Base-by-base conservation (phyloP, 1,139 yeast genomes). In the Spathaspora sp. region DNA sequence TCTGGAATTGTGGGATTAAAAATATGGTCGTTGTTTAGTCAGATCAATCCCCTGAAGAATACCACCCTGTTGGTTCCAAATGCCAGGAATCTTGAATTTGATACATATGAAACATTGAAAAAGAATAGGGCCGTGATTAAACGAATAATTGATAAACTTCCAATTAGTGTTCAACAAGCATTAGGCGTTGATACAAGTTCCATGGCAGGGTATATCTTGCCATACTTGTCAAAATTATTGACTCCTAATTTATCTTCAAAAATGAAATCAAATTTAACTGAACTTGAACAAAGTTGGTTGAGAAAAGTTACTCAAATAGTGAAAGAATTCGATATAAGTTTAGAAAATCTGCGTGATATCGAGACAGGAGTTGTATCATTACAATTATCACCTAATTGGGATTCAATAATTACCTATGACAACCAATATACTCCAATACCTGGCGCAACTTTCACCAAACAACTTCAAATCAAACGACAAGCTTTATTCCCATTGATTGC, bases 1-100 rank as follows among this genome's bases (percentile, higher is more conserved):
- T 70, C 80, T 8, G 68, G 84, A 0, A 68, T 79, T 27, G 79
- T 86, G 0, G 80, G 84, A 2, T 61, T 87, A 56, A 86, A 85
- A 46, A 80, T 85, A 46, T 86, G 82, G 74, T 68, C 79, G 8
- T 63, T 80, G 43, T 89, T 89, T 63, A 78, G 86, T 56, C 91
- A 85, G 51, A 73, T 81, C 16, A 76, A 75, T 46, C 68, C 69
- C 24, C 68, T 65, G 40, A 63, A 62, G 44, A 56, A 58, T 9
- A 57, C 56, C 18, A 55, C 61, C 26, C 53, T 62, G 13, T 56
- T 74, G 13, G 56, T 74, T 7, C 70, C 76, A 23, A 63, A 70
- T 49, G 70, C 69, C 25, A 69, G 67, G 49, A 68, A 68, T 29
- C 49, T 72, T 18, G 83, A 78, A 47, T 81, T 72, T 59, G 80